phyloP scores from a whole-genome alignment of 2,329 filamentous ascomycete genomes.

The Waltergamsia citrina region DNA sequence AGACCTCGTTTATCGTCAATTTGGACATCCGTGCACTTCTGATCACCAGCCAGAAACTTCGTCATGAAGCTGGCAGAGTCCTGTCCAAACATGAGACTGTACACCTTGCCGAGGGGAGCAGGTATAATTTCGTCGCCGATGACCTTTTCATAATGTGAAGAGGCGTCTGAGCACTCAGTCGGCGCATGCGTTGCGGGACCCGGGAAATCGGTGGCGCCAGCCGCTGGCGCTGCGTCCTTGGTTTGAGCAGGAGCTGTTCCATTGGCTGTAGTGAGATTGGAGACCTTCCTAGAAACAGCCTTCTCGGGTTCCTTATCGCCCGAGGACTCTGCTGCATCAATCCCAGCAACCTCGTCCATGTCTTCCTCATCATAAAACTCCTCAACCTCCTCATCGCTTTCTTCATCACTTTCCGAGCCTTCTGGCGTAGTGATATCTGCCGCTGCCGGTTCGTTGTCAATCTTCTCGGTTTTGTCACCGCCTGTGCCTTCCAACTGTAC shows the following conservation, averaged over 20 bases:
- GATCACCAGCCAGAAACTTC: constrained; percentile 77
- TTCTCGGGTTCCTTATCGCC: constrained; percentile 50
- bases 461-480: constrained; percentile 86
- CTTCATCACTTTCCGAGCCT: constrained; percentile 45
- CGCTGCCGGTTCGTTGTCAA: constrained; percentile 32
- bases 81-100: constrained; percentile 77
- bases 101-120: constrained; percentile 86
- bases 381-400: constrained; percentile 62
- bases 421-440: constrained; percentile 35
- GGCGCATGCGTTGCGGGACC: constrained; percentile 73
- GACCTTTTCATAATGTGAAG: constrained; percentile 73
- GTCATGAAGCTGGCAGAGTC: constrained; percentile 72
- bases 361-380: constrained; percentile 75
- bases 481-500: constrained; percentile 72
- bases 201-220: constrained; percentile 58
- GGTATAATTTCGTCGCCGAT: constrained; percentile 79
- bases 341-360: constrained; percentile 65
- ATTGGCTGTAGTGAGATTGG: constrained; percentile 38
- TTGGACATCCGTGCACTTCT: constrained; percentile 82
- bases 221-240: constrained; percentile 12
- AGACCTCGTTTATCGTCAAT: constrained; percentile 79
- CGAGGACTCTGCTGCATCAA: constrained; percentile 27
- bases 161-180: constrained; percentile 75
- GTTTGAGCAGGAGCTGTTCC: constrained; percentile 14
- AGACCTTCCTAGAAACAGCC: constrained; percentile 61